phyloP scores from a whole-genome alignment of 208 protist genomes.

The Crithidia acanthocephali region DNA sequence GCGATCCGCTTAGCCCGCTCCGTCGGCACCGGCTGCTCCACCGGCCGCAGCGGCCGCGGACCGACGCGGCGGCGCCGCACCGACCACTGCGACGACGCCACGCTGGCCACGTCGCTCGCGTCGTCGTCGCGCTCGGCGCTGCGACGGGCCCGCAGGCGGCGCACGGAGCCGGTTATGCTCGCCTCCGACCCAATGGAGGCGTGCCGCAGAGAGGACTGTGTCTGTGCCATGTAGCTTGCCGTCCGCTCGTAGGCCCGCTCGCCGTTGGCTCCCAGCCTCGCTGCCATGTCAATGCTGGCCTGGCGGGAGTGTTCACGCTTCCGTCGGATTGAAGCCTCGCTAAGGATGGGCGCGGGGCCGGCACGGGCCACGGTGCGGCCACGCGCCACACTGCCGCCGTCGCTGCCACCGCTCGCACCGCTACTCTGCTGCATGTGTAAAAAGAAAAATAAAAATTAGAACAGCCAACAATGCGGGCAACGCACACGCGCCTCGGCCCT shows the following conservation, averaged over 20 bases:
- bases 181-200: conserved; percentile 13
- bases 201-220: conserved; percentile 19
- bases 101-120: conserved; percentile 11
- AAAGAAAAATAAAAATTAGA: conserved; percentile 21
- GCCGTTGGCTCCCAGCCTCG: not conserved
- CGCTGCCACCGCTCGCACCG: not conserved
- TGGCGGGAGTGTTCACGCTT: conserved; percentile 16
- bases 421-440: conserved; percentile 1
- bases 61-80: conserved; percentile 12
- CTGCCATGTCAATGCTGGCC: conserved; percentile 14
- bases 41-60: not conserved
- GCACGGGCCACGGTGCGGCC: not conserved
- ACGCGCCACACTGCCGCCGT: not conserved
- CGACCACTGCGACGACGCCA: conserved; percentile 15
- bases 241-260: conserved; percentile 1
- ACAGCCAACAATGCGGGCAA: not conserved
- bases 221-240: conserved; percentile 22
- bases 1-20: conserved; percentile 20
- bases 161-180: not conserved
- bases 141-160: not conserved
- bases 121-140: not conserved
- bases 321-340: conserved; percentile 8
- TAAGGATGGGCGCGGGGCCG: conserved; percentile 3
- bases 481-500: too few species aligned
- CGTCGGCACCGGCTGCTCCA: not conserved